Base-by-base conservation (phyloP, 192 early-diverging fungal genomes). In the Phlyctochytrium planicorne region DNA sequence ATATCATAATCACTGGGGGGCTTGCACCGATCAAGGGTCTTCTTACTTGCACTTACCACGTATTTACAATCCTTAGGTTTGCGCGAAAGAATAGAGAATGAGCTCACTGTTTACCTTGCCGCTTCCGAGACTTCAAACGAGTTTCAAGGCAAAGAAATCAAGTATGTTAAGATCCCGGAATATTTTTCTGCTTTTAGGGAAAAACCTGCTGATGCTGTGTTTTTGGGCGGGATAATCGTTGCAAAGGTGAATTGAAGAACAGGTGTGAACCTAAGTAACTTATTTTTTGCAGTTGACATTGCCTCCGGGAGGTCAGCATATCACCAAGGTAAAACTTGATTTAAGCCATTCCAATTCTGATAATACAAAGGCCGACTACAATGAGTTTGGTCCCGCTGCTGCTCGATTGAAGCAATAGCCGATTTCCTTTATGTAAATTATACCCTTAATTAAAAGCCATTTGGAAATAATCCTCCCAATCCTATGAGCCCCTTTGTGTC, bases 301-400 rank as follows among this genome's bases (percentile, higher is more conserved):
- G 34, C 27, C 35, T 14, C 52, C 70, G 4, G 34, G 63, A 6
- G 60, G 61, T 17, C 59, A 59, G 35, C 65, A 82, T 23, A 65
- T 72, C 30, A 72, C 68, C 0, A 79, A 73, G 61, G 71, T 74
- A 65, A n/a, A 40, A 53, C 0, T 20, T n/a, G 23, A 56, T 53
- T 60, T 25, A 59, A 62, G 30, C 57, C 53, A 52, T 86, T 90
- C 60, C 74, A 85, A 29, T 84, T 82, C 52, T 83, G 89, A 75
- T 87, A 88, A 73, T 82, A 90, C 63, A 85, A 86, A 93, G 78
- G 82, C 87, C 25, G 95, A 98, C 76, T 98, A 98, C 75, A 96
- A 96, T 76, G 92, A 96, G 52, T 76, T 80, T 66, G 95, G 95
- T 17, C 95, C 94, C 2, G 83, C 87, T 40, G 84, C 89, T 30